Conservation (phyloP, 2,329 filamentous ascomycete genomes). For the Domatiomyces catenatus region DNA sequence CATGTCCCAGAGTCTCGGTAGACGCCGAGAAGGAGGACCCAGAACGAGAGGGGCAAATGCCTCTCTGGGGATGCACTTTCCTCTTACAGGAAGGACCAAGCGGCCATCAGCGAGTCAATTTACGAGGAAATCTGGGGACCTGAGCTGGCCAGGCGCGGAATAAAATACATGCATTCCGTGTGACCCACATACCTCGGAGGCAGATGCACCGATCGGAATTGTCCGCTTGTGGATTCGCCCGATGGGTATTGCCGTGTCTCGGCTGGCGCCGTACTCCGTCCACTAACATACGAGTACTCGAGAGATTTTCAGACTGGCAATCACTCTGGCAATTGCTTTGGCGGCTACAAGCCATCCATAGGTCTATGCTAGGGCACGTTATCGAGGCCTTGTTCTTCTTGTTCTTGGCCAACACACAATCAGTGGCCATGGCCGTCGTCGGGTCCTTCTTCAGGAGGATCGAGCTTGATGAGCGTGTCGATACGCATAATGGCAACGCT, state of each 20-base stretch:
- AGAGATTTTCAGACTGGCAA: no score
- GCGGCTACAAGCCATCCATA: no score
- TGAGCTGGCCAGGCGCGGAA: neutral
- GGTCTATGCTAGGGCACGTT: neutral
- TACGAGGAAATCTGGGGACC: neutral
- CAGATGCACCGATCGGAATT: neutral
- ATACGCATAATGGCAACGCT: conserved; percentile 99
- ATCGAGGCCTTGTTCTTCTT: neutral
- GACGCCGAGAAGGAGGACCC: neutral
- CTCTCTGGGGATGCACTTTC: neutral
- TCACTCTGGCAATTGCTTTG: no score
- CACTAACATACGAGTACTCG: no score
- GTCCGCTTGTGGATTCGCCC: no score
- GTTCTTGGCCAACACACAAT: neutral
- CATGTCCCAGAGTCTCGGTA: no score
- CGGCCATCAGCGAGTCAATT: neutral
- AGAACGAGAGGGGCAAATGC: neutral
- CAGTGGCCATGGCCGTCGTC: conserved; percentile 51
- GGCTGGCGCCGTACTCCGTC: neutral
- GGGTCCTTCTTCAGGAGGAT: conserved; percentile 60
- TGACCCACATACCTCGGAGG: neutral
- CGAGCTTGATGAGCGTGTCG: conserved; percentile 94
- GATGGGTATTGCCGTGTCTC: neutral
- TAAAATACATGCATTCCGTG: neutral
- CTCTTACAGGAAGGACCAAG: neutral